These are phyloP conservation scores for Clonostachys byssicola DNA, from an alignment of 2,329 filamentous ascomycete species.

Conservation along the genomic window DNA sequence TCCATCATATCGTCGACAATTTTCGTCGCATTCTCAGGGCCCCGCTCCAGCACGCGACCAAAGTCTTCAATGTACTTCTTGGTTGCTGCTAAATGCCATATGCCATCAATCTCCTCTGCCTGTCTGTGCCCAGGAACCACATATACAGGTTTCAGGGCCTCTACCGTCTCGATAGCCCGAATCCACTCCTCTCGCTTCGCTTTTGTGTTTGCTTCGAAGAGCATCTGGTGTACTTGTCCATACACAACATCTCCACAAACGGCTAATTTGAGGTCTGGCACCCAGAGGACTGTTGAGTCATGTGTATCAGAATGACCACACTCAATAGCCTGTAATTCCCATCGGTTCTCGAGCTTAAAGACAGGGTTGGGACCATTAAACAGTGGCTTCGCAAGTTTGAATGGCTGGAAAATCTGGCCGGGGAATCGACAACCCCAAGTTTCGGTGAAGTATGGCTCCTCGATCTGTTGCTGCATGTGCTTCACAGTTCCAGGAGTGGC, in stretches of 20 bases:
- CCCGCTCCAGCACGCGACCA: background rate
- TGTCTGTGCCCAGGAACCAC: constrained; percentile 24
- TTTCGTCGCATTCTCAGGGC: no score
- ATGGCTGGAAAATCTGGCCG: constrained; percentile 9
- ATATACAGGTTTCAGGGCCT: constrained; percentile 17
- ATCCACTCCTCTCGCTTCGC: constrained; percentile 24
- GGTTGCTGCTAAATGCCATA: constrained; percentile 14
- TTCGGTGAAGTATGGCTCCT: constrained; percentile 2
- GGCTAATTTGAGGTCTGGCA: constrained; percentile 24
- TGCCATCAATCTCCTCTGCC: constrained; percentile 15
- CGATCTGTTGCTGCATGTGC: constrained; percentile 13
- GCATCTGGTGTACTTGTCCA: constrained; percentile 24
- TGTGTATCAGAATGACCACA: constrained; percentile 4
- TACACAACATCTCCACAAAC: constrained; percentile 32
- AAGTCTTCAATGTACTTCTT: constrained; percentile 17
- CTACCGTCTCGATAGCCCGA: constrained; percentile 19
- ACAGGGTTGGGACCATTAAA: no score
- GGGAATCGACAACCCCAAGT: constrained; percentile 16
- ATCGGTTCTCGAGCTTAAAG: background rate
- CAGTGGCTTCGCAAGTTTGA: constrained; percentile 9
- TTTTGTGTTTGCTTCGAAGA: constrained; percentile 23
- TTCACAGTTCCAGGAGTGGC: constrained; percentile 12
- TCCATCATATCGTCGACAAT: no score
- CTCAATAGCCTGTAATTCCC: constrained; percentile 1
- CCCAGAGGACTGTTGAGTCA: constrained; percentile 24